A percentile compares a stretch with the other conserved stretches of the same genome.
Conservation (phyloP, 768 basidiomycete genomes). For the Lentinula detonsa region DNA sequence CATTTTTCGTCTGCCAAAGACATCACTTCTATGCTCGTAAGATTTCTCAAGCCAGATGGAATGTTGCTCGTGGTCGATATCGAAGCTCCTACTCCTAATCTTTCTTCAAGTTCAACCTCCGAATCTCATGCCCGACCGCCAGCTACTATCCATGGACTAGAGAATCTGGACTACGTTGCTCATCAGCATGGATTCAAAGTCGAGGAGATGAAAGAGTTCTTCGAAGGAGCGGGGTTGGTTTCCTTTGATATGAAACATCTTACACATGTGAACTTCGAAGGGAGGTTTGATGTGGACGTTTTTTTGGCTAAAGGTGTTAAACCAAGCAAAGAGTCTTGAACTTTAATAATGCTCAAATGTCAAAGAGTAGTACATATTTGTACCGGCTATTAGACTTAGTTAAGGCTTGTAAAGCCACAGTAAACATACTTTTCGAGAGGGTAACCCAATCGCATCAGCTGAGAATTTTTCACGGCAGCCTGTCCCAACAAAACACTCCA, state of each 20-base stretch:
- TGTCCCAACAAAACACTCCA: too few species aligned
- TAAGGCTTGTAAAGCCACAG: too few species aligned
- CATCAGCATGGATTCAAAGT: slow-evolving; percentile 50
- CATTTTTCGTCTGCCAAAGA: slow-evolving; percentile 30
- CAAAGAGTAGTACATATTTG: too few species aligned
- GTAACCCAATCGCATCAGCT: too few species aligned
- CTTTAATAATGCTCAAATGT: neutral
- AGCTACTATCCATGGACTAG: slow-evolving; percentile 20
- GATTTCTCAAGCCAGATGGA: slow-evolving; percentile 59
- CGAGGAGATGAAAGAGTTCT: slow-evolving; percentile 39
- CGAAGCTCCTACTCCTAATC: slow-evolving; percentile 5
- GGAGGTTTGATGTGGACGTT: slow-evolving; percentile 27
- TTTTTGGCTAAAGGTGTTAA: slow-evolving; percentile 55
- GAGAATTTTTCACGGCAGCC: too few species aligned
- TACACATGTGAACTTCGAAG: slow-evolving; percentile 22
- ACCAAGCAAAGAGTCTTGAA: slow-evolving; percentile 6
- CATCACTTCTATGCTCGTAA: slow-evolving; percentile 46
- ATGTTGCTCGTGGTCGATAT: slow-evolving; percentile 53
- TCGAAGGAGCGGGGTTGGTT: slow-evolving; percentile 47
- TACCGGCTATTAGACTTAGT: too few species aligned
- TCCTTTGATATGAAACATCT: slow-evolving; percentile 34
- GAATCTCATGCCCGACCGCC: too few species aligned
- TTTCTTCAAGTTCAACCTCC: too few species aligned
- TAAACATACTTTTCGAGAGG: too few species aligned
- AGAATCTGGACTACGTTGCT: slow-evolving; percentile 37